phyloP scores from a whole-genome alignment of 768 basidiomycete species.

The Chalciporus chontae region DNA sequence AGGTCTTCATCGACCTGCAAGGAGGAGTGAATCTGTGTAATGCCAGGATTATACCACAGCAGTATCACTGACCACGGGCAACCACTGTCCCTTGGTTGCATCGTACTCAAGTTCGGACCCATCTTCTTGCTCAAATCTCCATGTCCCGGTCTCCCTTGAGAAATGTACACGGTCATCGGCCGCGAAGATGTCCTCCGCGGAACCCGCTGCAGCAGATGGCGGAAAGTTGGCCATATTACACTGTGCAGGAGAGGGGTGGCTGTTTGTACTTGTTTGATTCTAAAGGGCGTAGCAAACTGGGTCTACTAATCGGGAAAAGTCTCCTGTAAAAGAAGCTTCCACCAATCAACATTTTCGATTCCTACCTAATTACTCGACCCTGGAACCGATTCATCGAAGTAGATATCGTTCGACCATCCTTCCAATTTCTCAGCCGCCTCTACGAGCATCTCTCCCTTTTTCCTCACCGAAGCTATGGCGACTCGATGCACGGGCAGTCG shows the following conservation, averaged over 20 bases:
- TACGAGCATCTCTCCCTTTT: constrained; percentile 17
- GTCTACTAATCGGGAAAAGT: constrained; percentile 12
- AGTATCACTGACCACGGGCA: constrained; percentile 65
- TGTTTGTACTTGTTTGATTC: constrained; percentile 42
- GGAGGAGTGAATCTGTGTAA: constrained; percentile 1
- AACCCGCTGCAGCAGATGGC: constrained; percentile 49
- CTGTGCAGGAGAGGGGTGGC: background rate
- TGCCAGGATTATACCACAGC: background rate
- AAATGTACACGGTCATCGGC: constrained; percentile 82
- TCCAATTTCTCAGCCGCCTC: constrained; percentile 20
- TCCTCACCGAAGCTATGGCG: constrained; percentile 18
- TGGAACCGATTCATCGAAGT: constrained; percentile 7
- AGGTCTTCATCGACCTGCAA: constrained; percentile 83
- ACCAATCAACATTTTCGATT: too few relatives aligned
- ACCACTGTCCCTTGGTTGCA: constrained; percentile 68
- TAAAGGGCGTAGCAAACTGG: background rate
- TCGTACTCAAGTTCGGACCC: constrained; percentile 92
- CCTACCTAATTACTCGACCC: background rate
- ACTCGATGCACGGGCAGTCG: constrained; percentile 24
- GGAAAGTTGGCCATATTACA: constrained; percentile 28
- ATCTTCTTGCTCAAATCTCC: constrained; percentile 88
- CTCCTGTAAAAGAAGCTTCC: background rate
- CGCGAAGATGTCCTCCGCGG: constrained; percentile 61
- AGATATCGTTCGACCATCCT: constrained; percentile 25
- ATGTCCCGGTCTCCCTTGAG: constrained; percentile 69